A percentile compares a stretch with the other conserved stretches of the same genome.
These are phyloP conservation scores for Aspergillus mulundensis DNA, from an alignment of 495 filamentous ascomycete species.

Conservation along the genomic window DNA sequence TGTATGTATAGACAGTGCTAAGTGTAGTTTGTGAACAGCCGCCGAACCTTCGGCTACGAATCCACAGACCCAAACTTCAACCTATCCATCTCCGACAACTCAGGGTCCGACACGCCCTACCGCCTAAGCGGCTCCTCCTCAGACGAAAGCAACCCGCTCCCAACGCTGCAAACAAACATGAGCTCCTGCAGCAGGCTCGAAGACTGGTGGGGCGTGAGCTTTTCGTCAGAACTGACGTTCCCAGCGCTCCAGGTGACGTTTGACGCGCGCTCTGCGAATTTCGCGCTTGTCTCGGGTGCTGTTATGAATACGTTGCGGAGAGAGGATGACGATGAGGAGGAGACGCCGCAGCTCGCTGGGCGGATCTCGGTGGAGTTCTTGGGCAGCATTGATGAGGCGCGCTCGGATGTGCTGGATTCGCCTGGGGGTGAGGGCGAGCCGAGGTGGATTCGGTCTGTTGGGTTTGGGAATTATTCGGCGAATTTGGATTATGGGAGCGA, in stretches of 20 bases:
- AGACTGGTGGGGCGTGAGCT: neutral
- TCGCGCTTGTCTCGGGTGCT: neutral
- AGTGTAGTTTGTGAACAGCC: neutral
- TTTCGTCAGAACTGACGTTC: neutral
- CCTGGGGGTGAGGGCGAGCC: neutral
- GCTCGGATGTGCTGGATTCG: neutral
- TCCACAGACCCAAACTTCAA: constrained; percentile 1
- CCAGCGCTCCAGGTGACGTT: neutral
- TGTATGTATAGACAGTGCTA: neutral
- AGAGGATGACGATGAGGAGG: neutral
- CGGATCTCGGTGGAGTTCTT: constrained; percentile 2
- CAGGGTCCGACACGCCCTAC: neutral
- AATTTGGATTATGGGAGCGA: neutral
- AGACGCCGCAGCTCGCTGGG: neutral
- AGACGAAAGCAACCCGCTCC: neutral
- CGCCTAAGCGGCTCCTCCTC: neutral
- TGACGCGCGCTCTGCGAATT: neutral
- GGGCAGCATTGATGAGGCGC: neutral
- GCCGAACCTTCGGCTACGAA: neutral
- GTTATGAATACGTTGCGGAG: neutral
- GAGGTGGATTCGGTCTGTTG: neutral
- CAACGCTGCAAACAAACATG: neutral
- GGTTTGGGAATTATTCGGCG: constrained; percentile 5
- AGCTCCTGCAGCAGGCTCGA: neutral
- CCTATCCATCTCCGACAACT: neutral